Base-by-base conservation (phyloP, 75 land plant species). In the Pseudotsuga menziesii region DNA sequence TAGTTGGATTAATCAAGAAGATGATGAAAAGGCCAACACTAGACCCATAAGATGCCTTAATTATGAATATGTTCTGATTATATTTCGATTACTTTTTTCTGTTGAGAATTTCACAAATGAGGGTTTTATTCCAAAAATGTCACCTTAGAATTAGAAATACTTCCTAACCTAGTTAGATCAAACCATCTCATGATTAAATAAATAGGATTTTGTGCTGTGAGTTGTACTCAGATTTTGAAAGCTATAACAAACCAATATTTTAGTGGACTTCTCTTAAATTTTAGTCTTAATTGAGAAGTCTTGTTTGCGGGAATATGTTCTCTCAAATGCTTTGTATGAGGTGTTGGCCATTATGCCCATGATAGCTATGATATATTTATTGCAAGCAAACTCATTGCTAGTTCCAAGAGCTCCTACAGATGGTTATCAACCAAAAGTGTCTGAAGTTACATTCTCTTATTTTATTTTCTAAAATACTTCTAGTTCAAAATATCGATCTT, bases 321-420 rank as follows among this genome's bases (percentile, higher is more conserved):
- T 92, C 26, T 80, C 94, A 57, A 94, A 85, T 61, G 88, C 85
- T 39, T 88, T 84, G 85, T 94, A 88, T 84, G 97, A 94, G 82
- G 23, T 94, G 61, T 76, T 94, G 12, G 92, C 94, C 0, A 84
- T 92, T 23, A 61, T 94, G 48, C 88, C 90, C 58, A 77, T 89
- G 78, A 81, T 94, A 80, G 91, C 89, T n/a, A 77, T 92, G 81
- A 72, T 92, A 19, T 81, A 85, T 15, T 12, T 94, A 20, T 75
- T 85, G 59, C 91, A 92, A 60, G 94, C 89, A 29, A 88, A 92
- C 58, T 12, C 78, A 0, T 72, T 88, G 82, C 80, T 94, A 17
- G 78, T 89, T 62, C 87, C 94, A 6, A 89, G 84, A 70, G 81
- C 87, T 39, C 56, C 81, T 8, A 52, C 74, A 48, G 90, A 77